A percentile compares a stretch with the other conserved stretches of the same genome.
phyloP scores from a whole-genome alignment of 306 rosid genomes.

The Sesbania bispinosa region DNA sequence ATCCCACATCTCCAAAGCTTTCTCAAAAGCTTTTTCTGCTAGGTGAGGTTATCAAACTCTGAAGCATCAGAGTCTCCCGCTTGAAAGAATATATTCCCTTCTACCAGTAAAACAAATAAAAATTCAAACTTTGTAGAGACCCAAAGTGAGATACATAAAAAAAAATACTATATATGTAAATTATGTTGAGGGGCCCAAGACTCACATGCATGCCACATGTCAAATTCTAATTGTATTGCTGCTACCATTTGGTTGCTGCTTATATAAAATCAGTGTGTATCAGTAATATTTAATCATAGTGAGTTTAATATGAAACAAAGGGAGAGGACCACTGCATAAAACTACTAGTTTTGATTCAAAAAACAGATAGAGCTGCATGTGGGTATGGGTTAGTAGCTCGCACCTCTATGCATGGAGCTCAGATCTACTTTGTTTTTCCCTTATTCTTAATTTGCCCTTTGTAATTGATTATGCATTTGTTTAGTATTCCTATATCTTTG shows the following conservation, averaged over 20 bases:
- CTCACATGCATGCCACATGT: conserved; percentile 54
- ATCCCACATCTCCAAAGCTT: conserved; percentile 41
- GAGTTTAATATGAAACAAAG: conserved; percentile 17
- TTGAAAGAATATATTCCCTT: conserved; percentile 53
- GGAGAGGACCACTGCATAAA: conserved; percentile 46
- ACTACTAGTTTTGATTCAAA: conserved; percentile 34
- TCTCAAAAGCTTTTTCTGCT: conserved; percentile 28
- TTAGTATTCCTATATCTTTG: conserved; percentile 29
- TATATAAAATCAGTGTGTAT: conserved; percentile 13
- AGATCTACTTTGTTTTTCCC: conserved; percentile 34
- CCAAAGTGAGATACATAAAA: not conserved
- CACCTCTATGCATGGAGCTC: conserved; percentile 57
- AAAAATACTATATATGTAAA: not conserved
- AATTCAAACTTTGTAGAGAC: conserved; percentile 36
- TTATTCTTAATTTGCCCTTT: conserved; percentile 17
- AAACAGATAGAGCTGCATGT: conserved; percentile 56
- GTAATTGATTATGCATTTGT: conserved; percentile 23
- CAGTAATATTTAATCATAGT: conserved; percentile 32
- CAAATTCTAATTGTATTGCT: conserved; percentile 26
- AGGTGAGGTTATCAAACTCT: conserved; percentile 40
- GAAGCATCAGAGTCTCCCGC: conserved; percentile 39
- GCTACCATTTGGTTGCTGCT: conserved; percentile 25
- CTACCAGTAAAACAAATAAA: conserved; percentile 28
- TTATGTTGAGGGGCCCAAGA: conserved; percentile 39
- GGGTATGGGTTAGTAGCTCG: conserved; percentile 55